These are phyloP conservation scores for Penicillium sp. DNA, from an alignment of 2,329 filamentous ascomycete species.

Conservation along the genomic window DNA sequence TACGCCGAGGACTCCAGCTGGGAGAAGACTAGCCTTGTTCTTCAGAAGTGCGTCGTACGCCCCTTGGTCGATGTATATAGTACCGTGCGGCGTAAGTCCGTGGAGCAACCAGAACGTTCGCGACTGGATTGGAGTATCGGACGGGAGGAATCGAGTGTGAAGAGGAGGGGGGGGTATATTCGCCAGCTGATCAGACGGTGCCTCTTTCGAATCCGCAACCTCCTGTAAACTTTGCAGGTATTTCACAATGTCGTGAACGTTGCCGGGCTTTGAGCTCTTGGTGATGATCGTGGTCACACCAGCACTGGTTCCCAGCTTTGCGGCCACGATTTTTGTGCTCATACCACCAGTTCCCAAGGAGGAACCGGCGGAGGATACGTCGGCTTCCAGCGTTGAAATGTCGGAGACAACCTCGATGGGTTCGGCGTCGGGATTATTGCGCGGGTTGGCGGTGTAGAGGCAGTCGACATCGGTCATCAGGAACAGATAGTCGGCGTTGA, in stretches of 20 bases:
- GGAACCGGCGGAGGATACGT: conserved; percentile 88
- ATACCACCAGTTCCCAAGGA: conserved; percentile 91
- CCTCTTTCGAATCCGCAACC: conserved; percentile 18
- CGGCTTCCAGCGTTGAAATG: conserved; percentile 75
- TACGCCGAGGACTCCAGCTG: conserved; percentile 86
- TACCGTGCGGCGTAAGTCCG: conserved; percentile 85
- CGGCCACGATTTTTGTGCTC: conserved; percentile 95
- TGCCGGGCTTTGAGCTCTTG: conserved; percentile 86
- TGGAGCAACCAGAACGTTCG: conserved; percentile 97
- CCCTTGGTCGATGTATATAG: conserved; percentile 87
- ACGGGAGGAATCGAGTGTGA: conserved; percentile 90
- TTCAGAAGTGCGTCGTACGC: conserved; percentile 71
- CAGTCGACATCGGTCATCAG: conserved; percentile 99
- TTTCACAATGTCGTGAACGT: conserved; percentile 80
- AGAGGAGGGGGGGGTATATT: conserved; percentile 59
- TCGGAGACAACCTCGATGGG: conserved; percentile 92
- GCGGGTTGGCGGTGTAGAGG: conserved; percentile 92
- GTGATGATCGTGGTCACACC: conserved; percentile 97
- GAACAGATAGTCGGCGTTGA: conserved; percentile 93
- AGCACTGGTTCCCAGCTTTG: conserved; percentile 84
- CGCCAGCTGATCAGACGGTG: conserved; percentile 23
- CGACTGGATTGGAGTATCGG: conserved; percentile 79
- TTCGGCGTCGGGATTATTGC: conserved; percentile 77
- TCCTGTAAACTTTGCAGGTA: conserved; percentile 68
- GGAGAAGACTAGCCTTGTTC: conserved; percentile 82